Percentiles rank a stretch among this genome's conserved stretches.
phyloP scores from a whole-genome alignment of 2,329 filamentous ascomycete species.

The Aureobasidium subglaciale region DNA sequence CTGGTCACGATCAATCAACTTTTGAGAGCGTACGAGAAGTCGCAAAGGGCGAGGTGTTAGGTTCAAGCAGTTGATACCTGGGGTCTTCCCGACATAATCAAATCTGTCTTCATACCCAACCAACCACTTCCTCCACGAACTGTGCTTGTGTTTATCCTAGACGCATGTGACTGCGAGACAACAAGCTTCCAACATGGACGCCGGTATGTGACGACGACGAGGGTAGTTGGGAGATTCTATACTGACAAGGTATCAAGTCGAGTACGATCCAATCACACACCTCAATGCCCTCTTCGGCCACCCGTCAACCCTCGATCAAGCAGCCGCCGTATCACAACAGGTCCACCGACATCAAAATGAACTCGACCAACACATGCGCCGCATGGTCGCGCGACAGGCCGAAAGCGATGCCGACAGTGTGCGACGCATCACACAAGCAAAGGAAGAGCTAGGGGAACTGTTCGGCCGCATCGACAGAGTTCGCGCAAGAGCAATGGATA shows the following conservation, averaged over 20 bases:
- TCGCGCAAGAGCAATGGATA: constrained; percentile 78
- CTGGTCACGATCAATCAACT: no score
- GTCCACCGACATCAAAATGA: constrained; percentile 73
- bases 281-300: constrained; percentile 91
- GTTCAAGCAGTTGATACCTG: no score
- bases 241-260: constrained; percentile 40
- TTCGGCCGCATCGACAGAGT: constrained; percentile 95
- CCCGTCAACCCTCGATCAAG: constrained; percentile 72
- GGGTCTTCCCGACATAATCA: no score
- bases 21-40: no score
- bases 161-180: background rate
- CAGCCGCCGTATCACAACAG: constrained; percentile 64
- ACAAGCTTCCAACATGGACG: constrained; percentile 1
- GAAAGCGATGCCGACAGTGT: constrained; percentile 82
- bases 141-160: background rate
- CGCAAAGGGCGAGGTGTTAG: no score
- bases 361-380: constrained; percentile 68
- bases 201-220: background rate
- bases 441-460: constrained; percentile 79
- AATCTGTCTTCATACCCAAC: no score
- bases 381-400: constrained; percentile 67
- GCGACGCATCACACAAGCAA: constrained; percentile 82
- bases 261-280: constrained; percentile 90
- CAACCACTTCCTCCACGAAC: background rate
- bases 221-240: no score